Conservation (phyloP, 306 rosid species). For the Casuarina glauca region DNA sequence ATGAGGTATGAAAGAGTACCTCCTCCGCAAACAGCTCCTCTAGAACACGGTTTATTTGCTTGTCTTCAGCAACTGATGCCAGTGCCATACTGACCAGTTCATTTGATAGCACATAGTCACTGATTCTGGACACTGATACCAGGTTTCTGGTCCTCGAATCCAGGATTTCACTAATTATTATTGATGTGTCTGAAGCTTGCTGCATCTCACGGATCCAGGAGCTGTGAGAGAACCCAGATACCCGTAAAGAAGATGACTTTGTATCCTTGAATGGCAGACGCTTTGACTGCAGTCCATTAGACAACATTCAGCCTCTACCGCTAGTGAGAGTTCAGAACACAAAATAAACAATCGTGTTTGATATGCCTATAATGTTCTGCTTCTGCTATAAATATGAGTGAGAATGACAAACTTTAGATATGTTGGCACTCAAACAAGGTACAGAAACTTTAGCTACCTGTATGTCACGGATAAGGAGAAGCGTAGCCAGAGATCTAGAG, state of each 20-base stretch:
- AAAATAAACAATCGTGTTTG: not conserved
- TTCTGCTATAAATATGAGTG: not conserved
- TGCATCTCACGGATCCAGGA: slow-evolving; percentile 98
- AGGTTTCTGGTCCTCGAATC: slow-evolving; percentile 98
- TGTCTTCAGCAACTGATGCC: slow-evolving; percentile 99
- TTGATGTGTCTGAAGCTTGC: slow-evolving; percentile 92
- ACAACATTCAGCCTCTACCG: slow-evolving; percentile 14
- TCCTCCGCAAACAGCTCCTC: slow-evolving; percentile 96
- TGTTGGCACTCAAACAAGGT: slow-evolving; percentile 2
- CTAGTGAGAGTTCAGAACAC: slow-evolving; percentile 1
- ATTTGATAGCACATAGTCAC: slow-evolving; percentile 92
- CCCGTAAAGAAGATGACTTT: slow-evolving; percentile 57
- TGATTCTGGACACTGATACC: slow-evolving; percentile 95
- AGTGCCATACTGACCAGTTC: slow-evolving; percentile 98
- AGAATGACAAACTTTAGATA: not conserved
- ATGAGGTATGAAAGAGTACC: slow-evolving; percentile 40
- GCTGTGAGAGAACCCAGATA: slow-evolving; percentile 87
- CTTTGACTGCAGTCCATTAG: slow-evolving; percentile 58
- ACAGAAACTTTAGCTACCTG: slow-evolving; percentile 59
- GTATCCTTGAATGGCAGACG: slow-evolving; percentile 86
- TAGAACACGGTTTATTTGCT: slow-evolving; percentile 94
- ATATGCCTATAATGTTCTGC: not conserved
- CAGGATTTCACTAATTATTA: slow-evolving; percentile 92
- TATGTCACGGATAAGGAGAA: slow-evolving; percentile 95
- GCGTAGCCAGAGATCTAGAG: slow-evolving; percentile 94